Percentiles rank a stretch among this genome's conserved stretches.
These are phyloP conservation scores for Diaporthe citriasiana DNA, from an alignment of 2,329 filamentous ascomycete species.

Conservation along the genomic window DNA sequence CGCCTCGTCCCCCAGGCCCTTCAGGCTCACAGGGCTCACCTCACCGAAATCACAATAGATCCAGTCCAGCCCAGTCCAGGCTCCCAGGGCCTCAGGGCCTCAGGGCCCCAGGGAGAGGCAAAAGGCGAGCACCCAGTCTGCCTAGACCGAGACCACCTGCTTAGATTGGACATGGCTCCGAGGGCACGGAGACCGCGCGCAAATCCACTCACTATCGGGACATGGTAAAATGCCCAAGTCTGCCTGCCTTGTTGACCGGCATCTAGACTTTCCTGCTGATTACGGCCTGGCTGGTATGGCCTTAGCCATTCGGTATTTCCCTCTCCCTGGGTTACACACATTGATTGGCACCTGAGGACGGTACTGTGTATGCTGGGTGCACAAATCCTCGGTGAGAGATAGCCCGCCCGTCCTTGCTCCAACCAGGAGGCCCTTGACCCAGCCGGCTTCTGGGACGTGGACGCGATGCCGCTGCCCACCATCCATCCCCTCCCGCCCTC, in stretches of 20 bases:
- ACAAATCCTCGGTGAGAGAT: slow-evolving; percentile 27
- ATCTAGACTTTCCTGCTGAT: not conserved
- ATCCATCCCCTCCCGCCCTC: not conserved
- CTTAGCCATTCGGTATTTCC: not conserved
- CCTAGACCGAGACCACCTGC: slow-evolving; percentile 22
- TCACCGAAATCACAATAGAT: not conserved
- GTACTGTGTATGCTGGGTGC: not conserved
- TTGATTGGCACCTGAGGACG: not conserved
- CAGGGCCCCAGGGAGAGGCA: not conserved
- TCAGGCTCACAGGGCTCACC: slow-evolving; percentile 22
- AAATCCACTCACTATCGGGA: not conserved
- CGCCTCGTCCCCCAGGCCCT: slow-evolving; percentile 1
- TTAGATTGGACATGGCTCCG: slow-evolving; percentile 29
- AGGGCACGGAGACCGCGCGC: slow-evolving; percentile 18
- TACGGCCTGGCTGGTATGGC: not conserved
- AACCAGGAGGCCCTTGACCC: slow-evolving; percentile 24
- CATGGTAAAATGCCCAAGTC: not conserved
- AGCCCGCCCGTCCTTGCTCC: slow-evolving; percentile 16
- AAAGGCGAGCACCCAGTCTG: not conserved
- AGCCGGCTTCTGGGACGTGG: slow-evolving; percentile 15
- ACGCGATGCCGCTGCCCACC: slow-evolving; percentile 14
- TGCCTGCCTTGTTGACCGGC: not conserved
- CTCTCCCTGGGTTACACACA: not conserved
- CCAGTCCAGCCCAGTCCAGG: slow-evolving; percentile 20
- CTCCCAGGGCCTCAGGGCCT: not conserved